These are phyloP conservation scores for Deinandra increscens DNA, from an alignment of 129 eudicot genomes.

Conservation along the genomic window DNA sequence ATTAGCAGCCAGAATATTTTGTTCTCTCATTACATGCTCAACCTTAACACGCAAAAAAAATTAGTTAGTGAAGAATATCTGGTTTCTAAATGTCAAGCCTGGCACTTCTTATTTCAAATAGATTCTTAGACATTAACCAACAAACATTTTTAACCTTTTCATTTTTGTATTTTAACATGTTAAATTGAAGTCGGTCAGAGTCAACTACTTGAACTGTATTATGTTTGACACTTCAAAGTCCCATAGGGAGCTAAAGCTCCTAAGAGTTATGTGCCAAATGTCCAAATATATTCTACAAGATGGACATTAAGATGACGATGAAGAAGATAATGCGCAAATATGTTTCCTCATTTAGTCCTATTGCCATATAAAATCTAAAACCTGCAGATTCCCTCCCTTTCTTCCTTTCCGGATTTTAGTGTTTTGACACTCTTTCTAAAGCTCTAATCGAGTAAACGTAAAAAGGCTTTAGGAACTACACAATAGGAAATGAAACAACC, in stretches of 20 bases:
- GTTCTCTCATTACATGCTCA: slow-evolving; percentile 95
- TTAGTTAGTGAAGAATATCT: neutral
- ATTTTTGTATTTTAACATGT: neutral
- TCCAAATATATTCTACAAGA: neutral
- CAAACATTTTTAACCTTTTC: neutral
- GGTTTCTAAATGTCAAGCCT: neutral
- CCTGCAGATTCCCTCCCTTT: no score
- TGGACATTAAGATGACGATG: neutral
- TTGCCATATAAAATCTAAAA: no score
- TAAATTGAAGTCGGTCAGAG: neutral
- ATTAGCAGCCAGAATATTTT: slow-evolving; percentile 90
- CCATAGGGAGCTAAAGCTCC: no score
- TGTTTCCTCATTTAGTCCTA: no score
- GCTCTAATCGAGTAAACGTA: no score
- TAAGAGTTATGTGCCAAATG: neutral
- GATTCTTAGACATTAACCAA: neutral
- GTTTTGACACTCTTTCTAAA: no score
- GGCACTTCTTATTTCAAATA: neutral
- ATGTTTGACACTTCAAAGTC: neutral
- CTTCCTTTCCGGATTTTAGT: no score
- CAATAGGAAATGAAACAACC: neutral
- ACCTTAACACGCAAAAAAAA: slow-evolving; percentile 40
- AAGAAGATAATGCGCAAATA: no score
- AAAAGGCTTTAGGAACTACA: neutral
- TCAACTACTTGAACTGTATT: neutral